Percentiles rank a stretch among this genome's conserved stretches.
These are phyloP conservation scores for Fusarium lateritium DNA, from an alignment of 2,329 filamentous ascomycete genomes.

Conservation along the genomic window DNA sequence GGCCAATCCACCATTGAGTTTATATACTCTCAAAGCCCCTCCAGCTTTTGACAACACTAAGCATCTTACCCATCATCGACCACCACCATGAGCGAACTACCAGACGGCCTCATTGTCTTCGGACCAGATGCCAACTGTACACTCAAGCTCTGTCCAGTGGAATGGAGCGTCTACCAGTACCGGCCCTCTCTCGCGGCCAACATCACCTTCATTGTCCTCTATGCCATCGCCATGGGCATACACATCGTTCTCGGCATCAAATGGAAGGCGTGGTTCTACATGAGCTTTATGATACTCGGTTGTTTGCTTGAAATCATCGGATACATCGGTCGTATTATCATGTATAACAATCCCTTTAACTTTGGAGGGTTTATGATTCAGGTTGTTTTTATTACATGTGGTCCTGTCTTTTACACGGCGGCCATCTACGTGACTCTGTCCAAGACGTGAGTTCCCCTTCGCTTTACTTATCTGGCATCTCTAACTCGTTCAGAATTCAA, in stretches of 20 bases:
- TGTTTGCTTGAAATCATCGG: slow-evolving; percentile 72
- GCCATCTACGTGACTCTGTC: slow-evolving; percentile 75
- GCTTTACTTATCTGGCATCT: fast-evolving
- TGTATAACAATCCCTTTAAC: slow-evolving; percentile 70
- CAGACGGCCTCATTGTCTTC: slow-evolving; percentile 52
- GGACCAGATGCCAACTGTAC: slow-evolving; percentile 66
- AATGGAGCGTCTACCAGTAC: slow-evolving; percentile 64
- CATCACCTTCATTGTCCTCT: slow-evolving; percentile 59
- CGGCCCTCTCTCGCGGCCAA: slow-evolving; percentile 62
- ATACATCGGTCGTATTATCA: slow-evolving; percentile 71
- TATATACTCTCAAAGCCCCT: background rate
- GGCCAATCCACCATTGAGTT: background rate
- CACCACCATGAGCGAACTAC: slow-evolving; percentile 32
- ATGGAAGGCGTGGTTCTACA: slow-evolving; percentile 61
- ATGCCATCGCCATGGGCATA: slow-evolving; percentile 61
- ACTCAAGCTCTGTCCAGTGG: slow-evolving; percentile 61
- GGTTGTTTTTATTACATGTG: slow-evolving; percentile 64
- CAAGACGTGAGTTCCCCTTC: slow-evolving; percentile 50
- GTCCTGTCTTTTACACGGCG: slow-evolving; percentile 64
- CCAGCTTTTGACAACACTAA: background rate
- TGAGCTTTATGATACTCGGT: slow-evolving; percentile 66
- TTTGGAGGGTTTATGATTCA: slow-evolving; percentile 74
- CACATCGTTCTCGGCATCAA: slow-evolving; percentile 60
- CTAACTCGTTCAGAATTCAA: slow-evolving; percentile 53
- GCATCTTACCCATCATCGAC: background rate